Evolutionary conservation across 257 asterid genomes (phyloP).

Genomic region (Solanum appendiculatum): DNA sequence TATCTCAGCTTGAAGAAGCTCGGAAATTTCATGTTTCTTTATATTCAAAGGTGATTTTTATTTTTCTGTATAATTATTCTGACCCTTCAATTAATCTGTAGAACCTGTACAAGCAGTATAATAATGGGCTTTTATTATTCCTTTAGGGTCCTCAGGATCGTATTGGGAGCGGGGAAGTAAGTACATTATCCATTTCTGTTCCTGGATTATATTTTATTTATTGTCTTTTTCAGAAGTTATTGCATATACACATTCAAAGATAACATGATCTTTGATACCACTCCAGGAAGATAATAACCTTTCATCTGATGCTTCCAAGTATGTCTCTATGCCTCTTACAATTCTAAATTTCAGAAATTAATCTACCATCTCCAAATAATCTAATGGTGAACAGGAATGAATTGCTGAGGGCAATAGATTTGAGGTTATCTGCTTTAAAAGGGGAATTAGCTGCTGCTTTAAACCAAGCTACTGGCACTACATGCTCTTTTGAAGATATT

Average conservation of each 20-base stretch:
- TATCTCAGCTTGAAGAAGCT: conserved; percentile 88
- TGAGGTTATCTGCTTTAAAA: conserved; percentile 62
- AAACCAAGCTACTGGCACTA: conserved; percentile 47
- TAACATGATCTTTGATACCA: conserved; percentile 18
- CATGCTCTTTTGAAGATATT: conserved; percentile 49
- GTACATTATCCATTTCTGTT: neutral
- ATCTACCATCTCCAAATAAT: conserved; percentile 4
- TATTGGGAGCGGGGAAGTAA: conserved; percentile 17
- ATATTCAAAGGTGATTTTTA: conserved; percentile 51
- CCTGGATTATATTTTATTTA: neutral
- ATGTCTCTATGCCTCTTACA: conserved; percentile 17
- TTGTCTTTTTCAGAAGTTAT: neutral
- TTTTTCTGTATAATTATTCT: neutral
- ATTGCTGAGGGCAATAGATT: conserved; percentile 74
- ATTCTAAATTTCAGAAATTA: neutral
- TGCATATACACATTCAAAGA: neutral
- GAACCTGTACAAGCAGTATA: neutral
- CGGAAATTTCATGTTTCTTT: conserved; percentile 67
- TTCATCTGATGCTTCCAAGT: conserved; percentile 78
- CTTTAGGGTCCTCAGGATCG: conserved; percentile 42
- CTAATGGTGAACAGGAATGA: conserved; percentile 55
- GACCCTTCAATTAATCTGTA: neutral
- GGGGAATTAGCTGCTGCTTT: conserved; percentile 56
- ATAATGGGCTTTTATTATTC: conserved; percentile 1
- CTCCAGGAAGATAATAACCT: conserved; percentile 41